A percentile compares a stretch with the other conserved stretches of the same genome.
phyloP scores from a whole-genome alignment of 345 rosid species.

The Raphanus sativus region DNA sequence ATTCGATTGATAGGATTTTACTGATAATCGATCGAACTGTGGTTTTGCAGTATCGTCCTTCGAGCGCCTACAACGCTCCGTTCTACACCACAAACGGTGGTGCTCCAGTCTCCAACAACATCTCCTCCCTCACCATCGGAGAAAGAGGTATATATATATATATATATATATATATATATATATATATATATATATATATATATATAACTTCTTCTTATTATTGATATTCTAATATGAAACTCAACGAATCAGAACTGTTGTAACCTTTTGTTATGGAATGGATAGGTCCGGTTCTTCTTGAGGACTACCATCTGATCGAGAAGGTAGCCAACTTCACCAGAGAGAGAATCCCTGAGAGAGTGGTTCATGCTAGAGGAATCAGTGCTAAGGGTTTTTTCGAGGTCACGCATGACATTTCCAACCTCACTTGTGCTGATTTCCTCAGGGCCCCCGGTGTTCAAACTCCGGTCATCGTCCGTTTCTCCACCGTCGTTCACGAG shows the following conservation, averaged over 20 bases:
- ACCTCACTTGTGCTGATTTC: slow-evolving; percentile 90
- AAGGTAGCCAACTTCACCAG: slow-evolving; percentile 91
- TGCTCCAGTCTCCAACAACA: slow-evolving; percentile 79
- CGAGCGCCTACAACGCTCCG: slow-evolving; percentile 63
- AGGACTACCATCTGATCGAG: slow-evolving; percentile 94
- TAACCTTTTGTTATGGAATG: background rate
- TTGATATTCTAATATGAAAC: background rate
- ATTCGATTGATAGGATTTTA: background rate
- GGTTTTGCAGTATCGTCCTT: slow-evolving; percentile 50
- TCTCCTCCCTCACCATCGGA: slow-evolving; percentile 77
- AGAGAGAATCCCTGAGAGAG: slow-evolving; percentile 95
- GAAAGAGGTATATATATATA: slow-evolving; percentile 58
- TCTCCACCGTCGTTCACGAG: slow-evolving; percentile 97
- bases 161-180: slow-evolving; percentile 37
- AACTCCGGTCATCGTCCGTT: slow-evolving; percentile 92
- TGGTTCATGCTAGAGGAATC: slow-evolving; percentile 97
- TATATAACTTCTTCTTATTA: background rate
- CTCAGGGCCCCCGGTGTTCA: slow-evolving; percentile 95
- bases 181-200: slow-evolving; percentile 36
- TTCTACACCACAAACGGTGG: slow-evolving; percentile 85
- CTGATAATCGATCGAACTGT: slow-evolving; percentile 1
- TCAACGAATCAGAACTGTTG: too few species aligned
- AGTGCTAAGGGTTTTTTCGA: slow-evolving; percentile 99
- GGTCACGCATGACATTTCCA: slow-evolving; percentile 86
- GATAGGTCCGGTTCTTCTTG: slow-evolving; percentile 93